These are phyloP conservation scores for Trebouxia gelatinosa DNA, from an alignment of 163 green algal genomes.

Conservation along the genomic window DNA sequence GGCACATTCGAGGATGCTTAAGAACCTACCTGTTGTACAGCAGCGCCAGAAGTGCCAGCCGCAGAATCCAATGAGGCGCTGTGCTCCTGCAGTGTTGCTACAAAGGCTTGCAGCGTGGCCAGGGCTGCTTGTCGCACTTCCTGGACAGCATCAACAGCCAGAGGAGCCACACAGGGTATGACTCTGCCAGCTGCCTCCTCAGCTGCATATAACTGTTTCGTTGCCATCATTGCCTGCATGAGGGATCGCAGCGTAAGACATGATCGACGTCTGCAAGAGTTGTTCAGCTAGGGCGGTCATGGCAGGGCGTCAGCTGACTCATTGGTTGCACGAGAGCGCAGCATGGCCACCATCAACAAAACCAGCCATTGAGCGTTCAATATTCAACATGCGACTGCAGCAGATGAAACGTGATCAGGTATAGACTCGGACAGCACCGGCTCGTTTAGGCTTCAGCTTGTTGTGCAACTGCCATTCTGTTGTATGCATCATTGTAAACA, in stretches of 20 bases:
- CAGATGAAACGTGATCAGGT: too few relatives aligned
- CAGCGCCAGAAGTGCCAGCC: constrained; percentile 24
- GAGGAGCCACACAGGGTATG: constrained; percentile 77
- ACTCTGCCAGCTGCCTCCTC: constrained; percentile 84
- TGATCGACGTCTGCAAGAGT: constrained; percentile 87
- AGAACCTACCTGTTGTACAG: constrained; percentile 20
- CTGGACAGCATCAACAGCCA: constrained; percentile 80
- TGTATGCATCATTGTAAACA: too few relatives aligned
- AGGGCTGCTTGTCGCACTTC: constrained; percentile 72
- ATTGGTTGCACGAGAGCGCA: too few relatives aligned
- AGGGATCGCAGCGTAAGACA: constrained; percentile 54
- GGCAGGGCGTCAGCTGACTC: too few relatives aligned
- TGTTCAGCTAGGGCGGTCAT: constrained; percentile 87
- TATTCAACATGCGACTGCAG: too few relatives aligned
- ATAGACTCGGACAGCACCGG: too few relatives aligned
- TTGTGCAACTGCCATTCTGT: too few relatives aligned
- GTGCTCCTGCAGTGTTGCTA: constrained; percentile 55
- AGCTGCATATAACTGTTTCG: constrained; percentile 70
- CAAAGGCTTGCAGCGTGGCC: constrained; percentile 66
- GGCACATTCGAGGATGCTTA: constrained; percentile 12
- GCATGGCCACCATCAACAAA: too few relatives aligned
- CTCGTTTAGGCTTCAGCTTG: too few relatives aligned
- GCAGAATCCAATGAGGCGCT: constrained; percentile 45
- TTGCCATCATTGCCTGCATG: constrained; percentile 80
- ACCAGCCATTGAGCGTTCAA: too few relatives aligned